Base-by-base conservation (phyloP, 148 eudicot genomes). In the Vaccinium vitisidaea region DNA sequence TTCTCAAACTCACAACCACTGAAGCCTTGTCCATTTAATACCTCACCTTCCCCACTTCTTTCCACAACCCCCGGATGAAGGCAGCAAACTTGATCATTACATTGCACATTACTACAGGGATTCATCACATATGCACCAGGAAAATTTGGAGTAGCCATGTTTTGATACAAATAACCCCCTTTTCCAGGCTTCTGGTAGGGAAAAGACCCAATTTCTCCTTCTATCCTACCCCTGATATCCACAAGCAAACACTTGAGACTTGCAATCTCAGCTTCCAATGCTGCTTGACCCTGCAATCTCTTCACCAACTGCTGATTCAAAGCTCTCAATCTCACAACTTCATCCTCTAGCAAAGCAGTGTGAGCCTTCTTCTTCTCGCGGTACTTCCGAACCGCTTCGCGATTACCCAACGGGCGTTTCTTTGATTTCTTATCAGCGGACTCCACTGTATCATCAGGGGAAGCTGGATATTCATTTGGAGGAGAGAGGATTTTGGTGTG, bases 291-390 rank as follows among this genome's bases (percentile, higher is more conserved):
- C 59, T 94, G 98, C 67, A 97, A 81, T 86, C 94, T 92, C 88
- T 93, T 95, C 82, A 91, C n/a, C 78, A 97, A 86, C 87, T 94
- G 94, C 87, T 95, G 98, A 88, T 97, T 97, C 82, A 92, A 36
- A 30, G 98, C 89, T 85, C 93, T 93, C 90, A 97, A 87, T 79
- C 88, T 95, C n/a, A 82, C 90, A 89, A 97, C 98, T 83, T 97
- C 98, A 61, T 91, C 99, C 85, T 97, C 98, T 83, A 97, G 86
- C 0, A 94, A 95, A 14, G 98, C 96, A 10, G 96, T 79, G 15
- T 90, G 90, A 5, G 98, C 99, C 86, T 97, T 97, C 92, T 97
- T 97, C 91, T 95, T 95, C 88, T 95, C 94, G 25, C 99, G 94
- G 71, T 97, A 97, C 89, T 97, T 97, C 15, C 96, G 91, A 79